Conservation (phyloP, 1,284 basidiomycete species). For the Athelia psychrophila region DNA sequence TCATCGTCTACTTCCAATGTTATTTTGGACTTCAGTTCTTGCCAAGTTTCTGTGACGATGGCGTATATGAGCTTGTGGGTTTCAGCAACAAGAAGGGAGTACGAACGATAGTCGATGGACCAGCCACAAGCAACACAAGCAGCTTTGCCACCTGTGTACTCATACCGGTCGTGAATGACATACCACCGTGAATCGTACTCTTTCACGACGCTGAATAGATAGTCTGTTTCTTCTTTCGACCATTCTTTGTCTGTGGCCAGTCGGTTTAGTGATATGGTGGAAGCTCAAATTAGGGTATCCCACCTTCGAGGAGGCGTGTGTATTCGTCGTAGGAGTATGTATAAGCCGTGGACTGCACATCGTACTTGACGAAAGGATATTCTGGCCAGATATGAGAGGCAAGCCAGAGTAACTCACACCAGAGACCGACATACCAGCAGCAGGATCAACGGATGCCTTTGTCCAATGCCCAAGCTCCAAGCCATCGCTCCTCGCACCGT, state of each 20-base stretch:
- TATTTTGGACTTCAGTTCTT: constrained; percentile 55
- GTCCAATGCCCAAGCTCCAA: constrained; percentile 69
- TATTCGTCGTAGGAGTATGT: constrained; percentile 94
- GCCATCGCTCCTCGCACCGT: constrained; percentile 57
- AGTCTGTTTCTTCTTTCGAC: constrained; percentile 94
- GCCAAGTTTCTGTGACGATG: constrained; percentile 46
- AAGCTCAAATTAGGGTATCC: constrained; percentile 4
- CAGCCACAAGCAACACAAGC: constrained; percentile 45
- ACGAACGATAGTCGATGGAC: constrained; percentile 43
- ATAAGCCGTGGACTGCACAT: constrained; percentile 67
- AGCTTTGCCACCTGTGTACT: constrained; percentile 53
- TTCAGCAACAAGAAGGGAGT: no score
- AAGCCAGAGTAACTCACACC: not conserved
- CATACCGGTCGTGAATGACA: constrained; percentile 89
- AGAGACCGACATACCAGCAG: constrained; percentile 42
- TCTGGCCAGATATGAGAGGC: constrained; percentile 34
- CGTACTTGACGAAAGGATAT: constrained; percentile 81
- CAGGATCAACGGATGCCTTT: constrained; percentile 53
- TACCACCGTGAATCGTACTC: constrained; percentile 92
- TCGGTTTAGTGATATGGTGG: not conserved
- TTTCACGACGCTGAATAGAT: constrained; percentile 81
- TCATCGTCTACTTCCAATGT: constrained; percentile 56
- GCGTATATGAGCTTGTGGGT: no score
- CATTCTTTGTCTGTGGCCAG: constrained; percentile 69
- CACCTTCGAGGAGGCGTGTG: constrained; percentile 73